Conservation (phyloP, 2,329 filamentous ascomycete species). For the Dissoconium aciculare region DNA sequence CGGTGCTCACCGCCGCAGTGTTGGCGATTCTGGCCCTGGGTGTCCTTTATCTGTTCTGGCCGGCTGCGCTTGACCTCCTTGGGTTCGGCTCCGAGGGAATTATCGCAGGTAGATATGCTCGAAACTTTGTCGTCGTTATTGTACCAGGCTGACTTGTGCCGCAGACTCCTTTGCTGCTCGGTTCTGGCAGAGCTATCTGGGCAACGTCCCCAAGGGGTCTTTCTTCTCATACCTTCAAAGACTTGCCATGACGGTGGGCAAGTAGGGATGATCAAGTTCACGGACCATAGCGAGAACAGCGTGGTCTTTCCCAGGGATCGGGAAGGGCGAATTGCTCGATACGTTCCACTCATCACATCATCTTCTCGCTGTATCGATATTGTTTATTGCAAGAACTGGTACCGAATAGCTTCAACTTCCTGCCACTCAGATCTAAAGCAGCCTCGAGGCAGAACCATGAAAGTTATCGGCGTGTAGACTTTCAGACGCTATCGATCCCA, state of each 20-base stretch:
- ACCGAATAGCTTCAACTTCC: too few species aligned
- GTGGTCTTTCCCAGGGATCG: too few species aligned
- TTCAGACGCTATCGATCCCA: too few species aligned
- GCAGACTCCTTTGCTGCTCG: conserved; percentile 1
- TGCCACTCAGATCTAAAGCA: too few species aligned
- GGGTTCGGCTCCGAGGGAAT: not conserved
- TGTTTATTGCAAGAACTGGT: too few species aligned
- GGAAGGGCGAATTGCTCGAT: too few species aligned
- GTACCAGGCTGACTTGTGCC: too few species aligned
- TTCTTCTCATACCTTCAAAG: conserved; percentile 1
- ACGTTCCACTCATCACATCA: too few species aligned
- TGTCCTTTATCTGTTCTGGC: conserved; percentile 1
- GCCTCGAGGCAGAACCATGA: too few species aligned
- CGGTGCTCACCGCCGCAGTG: not conserved
- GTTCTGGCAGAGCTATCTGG: not conserved
- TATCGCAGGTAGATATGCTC: not conserved
- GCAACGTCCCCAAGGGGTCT: conserved; percentile 1
- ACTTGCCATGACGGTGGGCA: conserved; percentile 1
- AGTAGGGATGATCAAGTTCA: not conserved
- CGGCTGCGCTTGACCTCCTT: not conserved
- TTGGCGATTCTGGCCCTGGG: not conserved
- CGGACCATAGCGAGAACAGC: not conserved
- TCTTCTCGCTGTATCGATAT: too few species aligned
- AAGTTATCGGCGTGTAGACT: too few species aligned
- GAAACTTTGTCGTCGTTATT: not conserved